Conservation (phyloP, 164 flowering plant species). For the Tetracentron sinense region DNA sequence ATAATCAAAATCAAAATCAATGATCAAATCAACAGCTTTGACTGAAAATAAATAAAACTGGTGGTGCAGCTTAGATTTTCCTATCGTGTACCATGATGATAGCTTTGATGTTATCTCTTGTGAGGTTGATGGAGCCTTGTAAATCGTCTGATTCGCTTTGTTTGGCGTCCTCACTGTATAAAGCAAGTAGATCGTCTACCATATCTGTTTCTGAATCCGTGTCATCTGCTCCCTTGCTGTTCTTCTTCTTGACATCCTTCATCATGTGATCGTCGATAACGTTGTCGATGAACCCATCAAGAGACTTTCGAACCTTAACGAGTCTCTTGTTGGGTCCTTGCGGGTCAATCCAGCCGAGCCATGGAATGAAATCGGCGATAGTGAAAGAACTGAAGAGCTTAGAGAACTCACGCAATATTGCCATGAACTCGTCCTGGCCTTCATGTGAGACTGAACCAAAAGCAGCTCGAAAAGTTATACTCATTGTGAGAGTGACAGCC, state of each 20-base stretch:
- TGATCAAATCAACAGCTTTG: too few species aligned
- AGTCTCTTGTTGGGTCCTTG: slow-evolving; percentile 48
- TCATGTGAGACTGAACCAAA: slow-evolving; percentile 55
- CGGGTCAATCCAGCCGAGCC: slow-evolving; percentile 49
- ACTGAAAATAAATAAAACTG: too few species aligned
- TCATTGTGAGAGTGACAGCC: slow-evolving; percentile 50
- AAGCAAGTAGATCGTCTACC: slow-evolving; percentile 73
- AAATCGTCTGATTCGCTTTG: slow-evolving; percentile 38
- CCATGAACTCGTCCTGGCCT: slow-evolving; percentile 58
- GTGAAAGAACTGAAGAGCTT: slow-evolving; percentile 77
- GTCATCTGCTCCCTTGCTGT: neutral
- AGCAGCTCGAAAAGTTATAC: slow-evolving; percentile 64
- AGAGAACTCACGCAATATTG: slow-evolving; percentile 72
- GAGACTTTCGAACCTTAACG: slow-evolving; percentile 38
- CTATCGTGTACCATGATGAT: slow-evolving; percentile 94
- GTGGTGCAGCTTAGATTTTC: too few species aligned
- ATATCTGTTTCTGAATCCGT: slow-evolving; percentile 41
- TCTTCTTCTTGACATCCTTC: slow-evolving; percentile 19
- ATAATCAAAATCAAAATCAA: neutral
- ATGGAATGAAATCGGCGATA: slow-evolving; percentile 63
- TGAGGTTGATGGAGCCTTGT: slow-evolving; percentile 44
- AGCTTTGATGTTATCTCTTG: slow-evolving; percentile 73
- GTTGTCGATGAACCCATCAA: slow-evolving; percentile 64
- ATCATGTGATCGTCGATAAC: slow-evolving; percentile 60
- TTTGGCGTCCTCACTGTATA: slow-evolving; percentile 38